Base-by-base conservation (phyloP, 768 basidiomycete species). In the Phaffia australis region DNA sequence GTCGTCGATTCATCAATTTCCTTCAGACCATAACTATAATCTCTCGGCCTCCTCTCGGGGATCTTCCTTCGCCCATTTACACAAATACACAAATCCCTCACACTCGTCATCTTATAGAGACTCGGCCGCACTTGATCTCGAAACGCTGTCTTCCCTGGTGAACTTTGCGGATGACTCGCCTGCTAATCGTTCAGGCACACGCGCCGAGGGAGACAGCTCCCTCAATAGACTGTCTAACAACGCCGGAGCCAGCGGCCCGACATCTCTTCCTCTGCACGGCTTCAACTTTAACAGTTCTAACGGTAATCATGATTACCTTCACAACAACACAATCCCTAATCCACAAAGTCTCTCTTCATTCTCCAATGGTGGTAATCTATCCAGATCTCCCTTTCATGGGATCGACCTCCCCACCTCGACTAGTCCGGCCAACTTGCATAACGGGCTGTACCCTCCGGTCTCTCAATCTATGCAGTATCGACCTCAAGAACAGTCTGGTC, bases 141-240 rank as follows among this genome's bases (percentile, higher is more conserved):
- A 42, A 42, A 11, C 35, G 46, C 63, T 21, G 42, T 32, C 56
- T 23, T n/a, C 63, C 66, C 6, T 27, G 25, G 14, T 50, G 48
- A 18, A 57, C 60, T 30, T 57, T 62, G 14, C 59, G 46, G 21
- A 18, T 27, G 6, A 5, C 54, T 16, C 32, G 18, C 64, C 50
- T 50, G 27, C 25, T 54, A 35, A 50, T 54, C 54, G 46, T 9
- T 50, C 46, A 60, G 11, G 48, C 52, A 0, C 46, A 56, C 42
- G 23, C 32, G 30, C 60, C 61, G 42, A 62, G 61, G 25, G 52
- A 67, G 49, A 61, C 57, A 18, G 60, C 60, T 35, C 66, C 62
- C 27, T 60, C 30, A 51, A 60, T 2, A 19, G 32, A 29, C 32
- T 32, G 3, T 18, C 55, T 25, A 42, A 47, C 19, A 48, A 50